phyloP scores from a whole-genome alignment of 1,284 basidiomycete species.

The Irpex sp. region DNA sequence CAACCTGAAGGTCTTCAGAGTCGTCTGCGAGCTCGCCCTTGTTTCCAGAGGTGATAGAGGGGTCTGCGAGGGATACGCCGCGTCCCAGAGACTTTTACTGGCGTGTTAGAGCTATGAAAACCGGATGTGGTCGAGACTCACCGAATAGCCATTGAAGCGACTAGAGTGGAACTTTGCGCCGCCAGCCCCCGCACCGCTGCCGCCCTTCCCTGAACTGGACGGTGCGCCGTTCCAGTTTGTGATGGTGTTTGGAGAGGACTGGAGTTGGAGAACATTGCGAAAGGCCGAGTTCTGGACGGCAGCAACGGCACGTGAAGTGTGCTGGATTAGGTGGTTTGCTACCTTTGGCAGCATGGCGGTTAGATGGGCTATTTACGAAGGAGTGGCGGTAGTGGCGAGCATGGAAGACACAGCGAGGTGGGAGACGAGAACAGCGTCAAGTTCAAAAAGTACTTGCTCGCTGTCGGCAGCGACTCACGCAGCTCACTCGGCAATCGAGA shows the following conservation, averaged over 20 bases:
- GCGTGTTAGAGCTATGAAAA: not conserved
- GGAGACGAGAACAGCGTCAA: not conserved
- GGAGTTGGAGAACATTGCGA: conserved; percentile 68
- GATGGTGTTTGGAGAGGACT: conserved; percentile 39
- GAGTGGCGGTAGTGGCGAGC: not conserved
- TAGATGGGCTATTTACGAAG: not conserved
- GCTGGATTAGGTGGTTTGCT: conserved; percentile 67
- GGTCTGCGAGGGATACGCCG: conserved; percentile 64
- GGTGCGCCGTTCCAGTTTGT: conserved; percentile 41
- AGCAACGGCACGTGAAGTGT: conserved; percentile 67
- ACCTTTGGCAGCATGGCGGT: conserved; percentile 65
- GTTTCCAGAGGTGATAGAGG: conserved; percentile 44
- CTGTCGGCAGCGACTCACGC: not conserved
- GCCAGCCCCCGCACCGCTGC: conserved; percentile 50
- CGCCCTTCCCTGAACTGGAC: conserved; percentile 51
- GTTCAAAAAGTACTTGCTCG: not conserved
- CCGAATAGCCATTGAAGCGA: conserved; percentile 58
- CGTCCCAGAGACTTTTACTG: conserved; percentile 51
- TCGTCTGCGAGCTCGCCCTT: conserved; percentile 47
- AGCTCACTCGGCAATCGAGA: not conserved
- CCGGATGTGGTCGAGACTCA: conserved; percentile 23
- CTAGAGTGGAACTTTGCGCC: conserved; percentile 62
- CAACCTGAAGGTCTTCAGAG: conserved; percentile 39
- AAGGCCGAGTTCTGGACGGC: conserved; percentile 68
- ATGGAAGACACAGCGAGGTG: not conserved